Conservation (phyloP, 2,329 filamentous ascomycete genomes). For the Colletotrichum ledebouriae region DNA sequence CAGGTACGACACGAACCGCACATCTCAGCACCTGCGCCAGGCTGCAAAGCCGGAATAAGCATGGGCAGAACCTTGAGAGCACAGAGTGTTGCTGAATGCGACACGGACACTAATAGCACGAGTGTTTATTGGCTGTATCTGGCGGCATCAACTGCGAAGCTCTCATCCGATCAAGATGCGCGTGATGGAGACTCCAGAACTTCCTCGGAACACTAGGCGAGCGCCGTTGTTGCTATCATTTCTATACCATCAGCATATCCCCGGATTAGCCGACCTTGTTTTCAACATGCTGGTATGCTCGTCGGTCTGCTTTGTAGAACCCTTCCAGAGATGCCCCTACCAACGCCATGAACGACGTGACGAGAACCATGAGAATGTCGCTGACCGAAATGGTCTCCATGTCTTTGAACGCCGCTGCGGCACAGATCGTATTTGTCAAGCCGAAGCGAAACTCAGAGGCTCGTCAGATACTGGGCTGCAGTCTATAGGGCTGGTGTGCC, state of each 20-base stretch:
- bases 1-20: slow-evolving; percentile 5
- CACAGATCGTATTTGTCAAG: neutral
- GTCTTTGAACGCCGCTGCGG: neutral
- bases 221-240: too few relatives aligned
- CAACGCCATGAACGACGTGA: neutral
- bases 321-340: slow-evolving; percentile 1
- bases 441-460: neutral
- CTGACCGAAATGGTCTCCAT: neutral
- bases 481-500: neutral
- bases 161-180: neutral
- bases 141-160: neutral
- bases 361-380: neutral
- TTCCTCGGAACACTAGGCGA: too few relatives aligned
- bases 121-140: neutral
- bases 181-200: neutral
- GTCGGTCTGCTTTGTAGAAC: neutral
- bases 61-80: neutral
- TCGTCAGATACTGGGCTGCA: neutral
- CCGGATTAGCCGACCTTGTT: neutral
- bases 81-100: slow-evolving; percentile 3
- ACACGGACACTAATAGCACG: neutral
- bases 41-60: neutral
- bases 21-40: slow-evolving; percentile 16
- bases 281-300: neutral
- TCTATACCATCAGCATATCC: neutral